Percentiles rank a stretch among this genome's conserved stretches.
phyloP scores from a whole-genome alignment of 1,284 basidiomycete species.

The Schizopora paradoxa region DNA sequence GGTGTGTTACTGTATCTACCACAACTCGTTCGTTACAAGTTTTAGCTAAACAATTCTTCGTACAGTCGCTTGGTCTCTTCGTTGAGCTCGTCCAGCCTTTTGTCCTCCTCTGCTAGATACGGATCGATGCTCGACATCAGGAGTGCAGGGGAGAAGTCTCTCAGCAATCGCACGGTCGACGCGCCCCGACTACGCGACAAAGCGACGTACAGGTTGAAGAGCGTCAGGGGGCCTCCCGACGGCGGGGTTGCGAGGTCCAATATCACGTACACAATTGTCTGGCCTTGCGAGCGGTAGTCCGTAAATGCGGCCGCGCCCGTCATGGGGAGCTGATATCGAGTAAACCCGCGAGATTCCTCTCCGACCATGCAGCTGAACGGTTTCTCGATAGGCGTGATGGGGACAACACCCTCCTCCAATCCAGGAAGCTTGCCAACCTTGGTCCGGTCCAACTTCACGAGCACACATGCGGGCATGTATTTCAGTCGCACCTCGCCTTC shows the following conservation, averaged over 20 bases:
- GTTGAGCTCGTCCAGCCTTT: background rate
- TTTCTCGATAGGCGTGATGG: slow-evolving; percentile 21
- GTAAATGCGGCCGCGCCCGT: slow-evolving; percentile 32
- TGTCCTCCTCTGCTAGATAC: slow-evolving; percentile 20
- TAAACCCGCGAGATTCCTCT: background rate
- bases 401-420: slow-evolving; percentile 26
- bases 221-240: slow-evolving; percentile 20
- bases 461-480: slow-evolving; percentile 30
- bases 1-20: too few species aligned
- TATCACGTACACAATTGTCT: slow-evolving; percentile 27
- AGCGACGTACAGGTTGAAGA: slow-evolving; percentile 32
- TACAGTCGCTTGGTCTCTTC: background rate
- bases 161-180: slow-evolving; percentile 26
- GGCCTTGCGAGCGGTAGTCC: slow-evolving; percentile 30
- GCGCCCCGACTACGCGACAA: slow-evolving; percentile 29
- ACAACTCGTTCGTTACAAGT: too few species aligned
- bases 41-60: too few species aligned
- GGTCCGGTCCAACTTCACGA: slow-evolving; percentile 30
- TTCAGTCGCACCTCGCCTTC: slow-evolving; percentile 17
- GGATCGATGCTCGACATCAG: slow-evolving; percentile 28
- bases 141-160: slow-evolving; percentile 23
- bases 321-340: slow-evolving; percentile 25
- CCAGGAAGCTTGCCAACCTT: slow-evolving; percentile 22
- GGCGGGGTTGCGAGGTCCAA: slow-evolving; percentile 29
- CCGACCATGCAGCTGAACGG: slow-evolving; percentile 10